These are phyloP conservation scores for Cyberlindnera subsufficiens DNA, from an alignment of 805 yeast species.

Conservation along the genomic window DNA sequence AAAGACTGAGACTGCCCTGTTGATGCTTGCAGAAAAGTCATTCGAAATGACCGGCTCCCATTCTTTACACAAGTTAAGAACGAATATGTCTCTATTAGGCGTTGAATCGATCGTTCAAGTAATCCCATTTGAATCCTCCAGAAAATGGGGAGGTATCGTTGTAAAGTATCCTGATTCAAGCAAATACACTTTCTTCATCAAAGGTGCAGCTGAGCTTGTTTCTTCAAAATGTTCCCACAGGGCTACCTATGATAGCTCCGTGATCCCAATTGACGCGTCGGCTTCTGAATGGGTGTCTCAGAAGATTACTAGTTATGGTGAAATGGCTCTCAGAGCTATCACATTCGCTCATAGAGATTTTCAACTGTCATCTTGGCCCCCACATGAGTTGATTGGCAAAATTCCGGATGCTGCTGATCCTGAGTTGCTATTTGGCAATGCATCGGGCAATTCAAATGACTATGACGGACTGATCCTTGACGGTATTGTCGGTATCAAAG, in stretches of 20 bases:
- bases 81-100: constrained; percentile 24
- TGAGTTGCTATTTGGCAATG: constrained; percentile 32
- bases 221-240: constrained; percentile 50
- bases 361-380: constrained; percentile 58
- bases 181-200: constrained; percentile 57
- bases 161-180: constrained; percentile 36
- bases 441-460: constrained; percentile 19
- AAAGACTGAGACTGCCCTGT: constrained; percentile 88
- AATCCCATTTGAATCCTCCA: constrained; percentile 85
- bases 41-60: constrained; percentile 33
- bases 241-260: constrained; percentile 26
- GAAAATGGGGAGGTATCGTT: constrained; percentile 90
- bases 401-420: constrained; percentile 38
- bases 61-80: constrained; percentile 42
- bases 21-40: constrained; percentile 57
- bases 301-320: constrained; percentile 56
- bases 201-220: constrained; percentile 94
- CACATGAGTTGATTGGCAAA: constrained; percentile 35
- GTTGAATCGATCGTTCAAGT: constrained; percentile 50
- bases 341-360: constrained; percentile 82
- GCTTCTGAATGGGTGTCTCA: constrained; percentile 29
- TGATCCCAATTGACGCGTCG: constrained; percentile 15
- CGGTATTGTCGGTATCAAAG: constrained; percentile 87
- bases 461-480: constrained; percentile 46
- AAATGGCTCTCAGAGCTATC: constrained; percentile 79